Conservation (phyloP, 2,329 filamentous ascomycete genomes). For the Talaromyces pinophilus region DNA sequence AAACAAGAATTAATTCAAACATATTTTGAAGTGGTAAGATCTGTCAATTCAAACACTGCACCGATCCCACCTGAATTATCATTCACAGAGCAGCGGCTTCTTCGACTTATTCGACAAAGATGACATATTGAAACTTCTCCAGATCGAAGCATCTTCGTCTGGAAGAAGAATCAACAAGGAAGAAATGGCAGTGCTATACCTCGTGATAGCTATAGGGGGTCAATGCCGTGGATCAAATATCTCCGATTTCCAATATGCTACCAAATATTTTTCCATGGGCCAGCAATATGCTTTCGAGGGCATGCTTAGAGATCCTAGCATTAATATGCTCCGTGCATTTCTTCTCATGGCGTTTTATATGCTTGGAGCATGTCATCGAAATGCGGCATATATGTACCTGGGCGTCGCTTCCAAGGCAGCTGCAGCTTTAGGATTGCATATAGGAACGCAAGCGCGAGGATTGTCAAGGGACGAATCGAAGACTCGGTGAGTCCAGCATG, state of each 20-base stretch:
- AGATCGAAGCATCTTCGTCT: slow-evolving; percentile 18
- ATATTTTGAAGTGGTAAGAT: slow-evolving; percentile 33
- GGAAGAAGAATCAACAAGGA: slow-evolving; percentile 28
- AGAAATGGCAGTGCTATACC: slow-evolving; percentile 33
- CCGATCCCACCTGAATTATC: not conserved
- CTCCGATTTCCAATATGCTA: slow-evolving; percentile 35
- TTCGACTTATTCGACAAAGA: slow-evolving; percentile 40
- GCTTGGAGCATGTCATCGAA: slow-evolving; percentile 60
- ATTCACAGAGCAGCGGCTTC: slow-evolving; percentile 44
- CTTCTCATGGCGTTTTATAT: slow-evolving; percentile 62
- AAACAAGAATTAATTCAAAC: slow-evolving; percentile 38
- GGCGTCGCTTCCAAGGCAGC: slow-evolving; percentile 61
- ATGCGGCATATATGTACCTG: slow-evolving; percentile 65
- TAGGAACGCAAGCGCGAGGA: slow-evolving; percentile 27
- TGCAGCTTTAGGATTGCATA: slow-evolving; percentile 59
- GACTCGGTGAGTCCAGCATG: not conserved
- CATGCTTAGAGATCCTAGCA: slow-evolving; percentile 57
- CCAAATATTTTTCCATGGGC: slow-evolving; percentile 51
- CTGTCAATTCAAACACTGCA: not conserved
- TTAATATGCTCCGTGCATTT: slow-evolving; percentile 56
- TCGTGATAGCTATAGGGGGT: slow-evolving; percentile 57
- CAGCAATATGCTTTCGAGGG: slow-evolving; percentile 52
- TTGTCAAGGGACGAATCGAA: slow-evolving; percentile 10
- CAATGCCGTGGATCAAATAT: slow-evolving; percentile 46
- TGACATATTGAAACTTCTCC: slow-evolving; percentile 27